Evolutionary conservation across 306 rosid species (phyloP).

Genomic region (Psophocarpus tetragonolobus): DNA sequence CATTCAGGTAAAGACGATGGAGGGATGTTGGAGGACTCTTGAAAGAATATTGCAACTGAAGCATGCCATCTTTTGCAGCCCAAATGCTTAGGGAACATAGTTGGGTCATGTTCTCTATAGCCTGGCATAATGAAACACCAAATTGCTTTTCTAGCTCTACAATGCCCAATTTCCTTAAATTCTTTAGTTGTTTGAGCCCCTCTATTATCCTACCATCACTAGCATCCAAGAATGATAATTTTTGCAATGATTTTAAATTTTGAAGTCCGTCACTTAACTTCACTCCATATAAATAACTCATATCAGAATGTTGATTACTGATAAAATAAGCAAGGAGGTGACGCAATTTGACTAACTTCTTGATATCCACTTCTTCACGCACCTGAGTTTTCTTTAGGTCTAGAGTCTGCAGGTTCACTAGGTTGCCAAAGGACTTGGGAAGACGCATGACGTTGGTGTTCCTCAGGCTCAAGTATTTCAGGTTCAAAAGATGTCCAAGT

Average conservation of each 20-base stretch:
- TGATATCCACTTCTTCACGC: background rate
- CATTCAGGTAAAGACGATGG: background rate
- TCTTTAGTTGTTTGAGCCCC: background rate
- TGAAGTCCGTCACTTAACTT: background rate
- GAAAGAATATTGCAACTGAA: background rate
- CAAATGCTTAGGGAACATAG: background rate
- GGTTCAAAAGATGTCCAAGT: background rate
- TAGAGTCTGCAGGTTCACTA: conserved; percentile 13
- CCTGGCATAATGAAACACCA: background rate
- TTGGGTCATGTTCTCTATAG: background rate
- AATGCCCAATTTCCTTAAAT: background rate
- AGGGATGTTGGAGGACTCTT: background rate
- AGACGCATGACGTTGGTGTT: background rate
- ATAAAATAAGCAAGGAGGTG: background rate
- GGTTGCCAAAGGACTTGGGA: conserved; percentile 31
- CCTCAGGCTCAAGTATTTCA: conserved; percentile 36
- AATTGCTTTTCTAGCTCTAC: background rate
- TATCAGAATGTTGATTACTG: background rate
- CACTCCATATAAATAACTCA: background rate
- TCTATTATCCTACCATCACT: background rate
- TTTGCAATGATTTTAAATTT: background rate
- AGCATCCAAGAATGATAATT: background rate
- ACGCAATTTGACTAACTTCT: background rate
- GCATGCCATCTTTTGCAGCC: background rate
- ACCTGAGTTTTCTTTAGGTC: background rate